These are phyloP conservation scores for Coccomyxa subellipsoidea DNA, from an alignment of 163 green algal genomes.

Conservation along the genomic window DNA sequence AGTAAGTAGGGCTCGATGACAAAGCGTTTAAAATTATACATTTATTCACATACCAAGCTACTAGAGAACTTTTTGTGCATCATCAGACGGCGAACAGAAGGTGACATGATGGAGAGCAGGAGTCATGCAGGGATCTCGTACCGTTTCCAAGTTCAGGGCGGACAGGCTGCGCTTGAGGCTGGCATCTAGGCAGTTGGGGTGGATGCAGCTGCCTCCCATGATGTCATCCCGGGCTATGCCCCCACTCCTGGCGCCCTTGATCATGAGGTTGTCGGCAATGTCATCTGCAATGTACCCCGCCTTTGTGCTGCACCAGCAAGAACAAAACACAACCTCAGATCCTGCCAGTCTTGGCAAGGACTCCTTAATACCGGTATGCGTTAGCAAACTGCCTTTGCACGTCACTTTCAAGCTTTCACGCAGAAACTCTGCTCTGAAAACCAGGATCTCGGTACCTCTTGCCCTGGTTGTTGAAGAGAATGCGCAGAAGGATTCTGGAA, in stretches of 20 bases:
- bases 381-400: too few species aligned
- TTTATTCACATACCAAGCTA: too few species aligned
- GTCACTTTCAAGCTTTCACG: too few species aligned
- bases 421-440: too few species aligned
- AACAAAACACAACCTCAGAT: too few species aligned
- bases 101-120: neutral
- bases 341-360: too few species aligned
- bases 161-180: conserved; percentile 49
- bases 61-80: too few species aligned
- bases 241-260: neutral
- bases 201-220: conserved; percentile 41
- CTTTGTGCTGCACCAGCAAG: conserved; percentile 76
- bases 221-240: neutral
- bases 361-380: too few species aligned
- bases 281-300: conserved; percentile 51
- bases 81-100: neutral
- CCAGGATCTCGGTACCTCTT: too few species aligned
- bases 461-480: too few species aligned
- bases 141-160: neutral
- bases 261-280: neutral
- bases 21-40: too few species aligned
- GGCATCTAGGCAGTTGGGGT: conserved; percentile 50
- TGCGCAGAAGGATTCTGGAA: conserved; percentile 29
- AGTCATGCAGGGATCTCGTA: neutral
- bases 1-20: too few species aligned